Base-by-base conservation (phyloP, 805 yeast genomes). In the Tetrapisispora iriomotensis region DNA sequence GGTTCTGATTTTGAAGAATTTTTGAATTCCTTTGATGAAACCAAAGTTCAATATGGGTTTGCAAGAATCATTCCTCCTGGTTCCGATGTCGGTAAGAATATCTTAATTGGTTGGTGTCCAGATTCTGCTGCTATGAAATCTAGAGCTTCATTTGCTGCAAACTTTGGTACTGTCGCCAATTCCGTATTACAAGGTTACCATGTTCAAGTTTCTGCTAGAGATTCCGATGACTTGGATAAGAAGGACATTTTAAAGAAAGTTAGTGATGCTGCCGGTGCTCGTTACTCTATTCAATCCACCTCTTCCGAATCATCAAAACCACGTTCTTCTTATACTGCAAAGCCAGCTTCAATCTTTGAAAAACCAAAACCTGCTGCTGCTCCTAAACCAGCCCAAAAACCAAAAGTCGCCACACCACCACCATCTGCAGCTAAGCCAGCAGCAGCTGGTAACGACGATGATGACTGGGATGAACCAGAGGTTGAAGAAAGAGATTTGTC, bases 181-280 rank as follows among this genome's bases (percentile, higher is more conserved):
- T 76, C 71, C 43, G 67, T 76, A 17, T 69, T 83, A 53, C 70
- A 71, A 49, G 94, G 95, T 34, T 92, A 90, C 64, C 98, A 92
- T 58, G 88, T 92, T 39, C 96, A 92, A 63, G 79, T 92, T 48
- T 87, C 96, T 36, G 97, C 97, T n/a, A 78, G 97, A 64, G 94
- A 85, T 56, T 68, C 74, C 31, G 95, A 87, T 54, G 98, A 92
- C 60, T 71, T 94, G 58, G 83, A 85, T 50, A 82, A 82, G 32
- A 71, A 71, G 20, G 94, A 82, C 43, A 73, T 92, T 42, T 60
- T 86, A 49, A 70, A 75, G 32, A 79, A 85, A 47, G 78, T 92
- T 36, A 78, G 84, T 47, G 82, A 85, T 48, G 96, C 97, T 25
- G 83, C 97, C 2, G 98, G 98, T 52, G 95, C 98, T 14, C 79